These are phyloP conservation scores for Saccharomycopsis oosterbeekiorum DNA, from an alignment of 805 yeast genomes.

Conservation along the genomic window DNA sequence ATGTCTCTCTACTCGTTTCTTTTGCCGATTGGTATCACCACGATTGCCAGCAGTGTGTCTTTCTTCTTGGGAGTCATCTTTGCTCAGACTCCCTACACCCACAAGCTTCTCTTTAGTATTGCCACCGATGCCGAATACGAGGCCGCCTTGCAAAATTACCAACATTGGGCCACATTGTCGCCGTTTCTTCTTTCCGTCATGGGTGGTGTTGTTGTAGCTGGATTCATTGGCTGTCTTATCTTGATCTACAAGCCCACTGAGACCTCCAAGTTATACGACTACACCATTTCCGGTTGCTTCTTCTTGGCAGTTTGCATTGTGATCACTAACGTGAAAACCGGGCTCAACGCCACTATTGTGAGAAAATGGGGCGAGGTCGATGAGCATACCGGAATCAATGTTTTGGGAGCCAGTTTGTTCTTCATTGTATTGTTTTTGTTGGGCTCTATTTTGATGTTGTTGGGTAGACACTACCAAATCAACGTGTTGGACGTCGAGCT, in stretches of 20 bases:
- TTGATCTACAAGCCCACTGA: conserved; percentile 83
- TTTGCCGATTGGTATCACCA: neutral
- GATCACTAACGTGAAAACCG: conserved; percentile 77
- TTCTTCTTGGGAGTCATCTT: conserved; percentile 74
- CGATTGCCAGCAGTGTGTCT: conserved; percentile 26
- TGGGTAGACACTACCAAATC: conserved; percentile 63
- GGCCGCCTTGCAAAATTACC: conserved; percentile 63
- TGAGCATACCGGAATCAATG: conserved; percentile 75
- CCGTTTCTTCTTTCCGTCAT: conserved; percentile 42
- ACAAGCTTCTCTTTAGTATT: conserved; percentile 56
- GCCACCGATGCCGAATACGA: conserved; percentile 45
- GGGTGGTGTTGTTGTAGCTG: conserved; percentile 53
- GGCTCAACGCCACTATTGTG: conserved; percentile 54
- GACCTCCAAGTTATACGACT: conserved; percentile 81
- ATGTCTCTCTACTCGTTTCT: neutral
- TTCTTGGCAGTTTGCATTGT: conserved; percentile 70
- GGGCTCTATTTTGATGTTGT: conserved; percentile 80
- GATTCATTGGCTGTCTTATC: conserved; percentile 61
- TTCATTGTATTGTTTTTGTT: conserved; percentile 60
- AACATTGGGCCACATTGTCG: conserved; percentile 61
- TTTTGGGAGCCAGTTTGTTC: conserved; percentile 80
- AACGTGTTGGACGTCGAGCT: conserved; percentile 3
- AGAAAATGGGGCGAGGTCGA: conserved; percentile 95
- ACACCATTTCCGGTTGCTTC: conserved; percentile 68
- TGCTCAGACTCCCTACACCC: conserved; percentile 76